Conservation (phyloP, 169 alveolate species). For the Perkinsus marinus region DNA sequence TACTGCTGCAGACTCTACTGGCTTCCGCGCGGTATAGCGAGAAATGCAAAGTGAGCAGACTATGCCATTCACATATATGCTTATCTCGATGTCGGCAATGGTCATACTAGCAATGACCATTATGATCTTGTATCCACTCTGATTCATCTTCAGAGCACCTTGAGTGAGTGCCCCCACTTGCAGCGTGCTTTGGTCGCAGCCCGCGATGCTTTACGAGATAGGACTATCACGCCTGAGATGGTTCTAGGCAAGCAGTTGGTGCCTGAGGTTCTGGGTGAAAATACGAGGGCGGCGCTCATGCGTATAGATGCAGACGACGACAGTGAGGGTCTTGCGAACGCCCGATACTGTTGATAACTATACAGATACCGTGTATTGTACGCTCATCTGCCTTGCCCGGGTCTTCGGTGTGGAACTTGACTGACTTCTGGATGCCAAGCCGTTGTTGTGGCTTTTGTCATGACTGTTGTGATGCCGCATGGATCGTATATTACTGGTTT, state of each 20-base stretch:
- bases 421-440: too few species aligned
- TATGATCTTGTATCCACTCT: not conserved
- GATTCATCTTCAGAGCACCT: not conserved
- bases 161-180: not conserved
- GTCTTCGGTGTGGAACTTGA: not conserved
- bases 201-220: not conserved
- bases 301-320: not conserved
- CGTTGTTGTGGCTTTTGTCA: too few species aligned
- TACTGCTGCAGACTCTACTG: not conserved
- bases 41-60: not conserved
- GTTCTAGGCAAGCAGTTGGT: not conserved
- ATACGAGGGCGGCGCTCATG: not conserved
- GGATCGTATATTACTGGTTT: too few species aligned
- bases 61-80: not conserved
- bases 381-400: not conserved
- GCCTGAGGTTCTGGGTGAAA: not conserved
- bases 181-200: not conserved
- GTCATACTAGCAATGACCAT: too few species aligned
- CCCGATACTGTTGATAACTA: not conserved
- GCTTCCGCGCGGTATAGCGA: not conserved
- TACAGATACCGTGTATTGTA: not conserved
- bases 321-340: not conserved
- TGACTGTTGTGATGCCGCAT: too few species aligned
- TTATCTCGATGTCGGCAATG: too few species aligned
- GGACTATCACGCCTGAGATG: not conserved